Conservation (phyloP, 2,329 filamentous ascomycete genomes). For the Daldinia sp. region DNA sequence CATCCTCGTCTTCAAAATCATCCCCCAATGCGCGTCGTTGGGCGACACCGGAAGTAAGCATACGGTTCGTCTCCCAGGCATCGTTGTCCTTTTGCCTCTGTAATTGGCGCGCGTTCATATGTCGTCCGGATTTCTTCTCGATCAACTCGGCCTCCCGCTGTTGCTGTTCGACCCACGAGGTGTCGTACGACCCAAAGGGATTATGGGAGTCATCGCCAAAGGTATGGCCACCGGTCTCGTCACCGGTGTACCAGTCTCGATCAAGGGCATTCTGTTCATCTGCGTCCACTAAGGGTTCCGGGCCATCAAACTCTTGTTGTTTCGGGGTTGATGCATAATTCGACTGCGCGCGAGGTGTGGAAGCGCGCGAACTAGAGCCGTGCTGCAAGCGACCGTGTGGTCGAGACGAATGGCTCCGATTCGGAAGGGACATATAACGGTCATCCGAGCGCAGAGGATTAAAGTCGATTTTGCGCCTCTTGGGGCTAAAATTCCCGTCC, state of each 20-base stretch:
- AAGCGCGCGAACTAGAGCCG: constrained; percentile 39
- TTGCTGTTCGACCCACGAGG: constrained; percentile 74
- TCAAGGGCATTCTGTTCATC: constrained; percentile 81
- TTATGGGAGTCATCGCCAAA: constrained; percentile 95
- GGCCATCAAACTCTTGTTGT: constrained; percentile 67
- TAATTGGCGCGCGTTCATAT: constrained; percentile 75
- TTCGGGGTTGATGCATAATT: constrained; percentile 53
- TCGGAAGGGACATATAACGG: constrained; percentile 63
- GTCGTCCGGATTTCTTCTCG: constrained; percentile 79
- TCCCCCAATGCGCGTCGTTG: constrained; percentile 83
- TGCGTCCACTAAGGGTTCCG: constrained; percentile 67
- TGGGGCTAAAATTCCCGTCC: constrained; percentile 58
- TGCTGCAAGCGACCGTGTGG: constrained; percentile 49
- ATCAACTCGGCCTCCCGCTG: constrained; percentile 75
- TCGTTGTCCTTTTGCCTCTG: constrained; percentile 95
- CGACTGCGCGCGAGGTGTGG: constrained; percentile 44
- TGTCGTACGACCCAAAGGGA: constrained; percentile 80
- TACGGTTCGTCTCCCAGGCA: constrained; percentile 98
- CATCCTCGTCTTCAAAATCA: constrained; percentile 90
- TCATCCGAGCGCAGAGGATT: constrained; percentile 62
- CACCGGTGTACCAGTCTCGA: constrained; percentile 91
- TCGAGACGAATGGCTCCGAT: constrained; percentile 52
- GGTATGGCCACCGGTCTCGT: constrained; percentile 81
- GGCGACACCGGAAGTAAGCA: constrained; percentile 95
- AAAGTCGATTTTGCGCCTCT: constrained; percentile 72